Conservation (phyloP, 306 rosid genomes). For the Rosa multiflora region DNA sequence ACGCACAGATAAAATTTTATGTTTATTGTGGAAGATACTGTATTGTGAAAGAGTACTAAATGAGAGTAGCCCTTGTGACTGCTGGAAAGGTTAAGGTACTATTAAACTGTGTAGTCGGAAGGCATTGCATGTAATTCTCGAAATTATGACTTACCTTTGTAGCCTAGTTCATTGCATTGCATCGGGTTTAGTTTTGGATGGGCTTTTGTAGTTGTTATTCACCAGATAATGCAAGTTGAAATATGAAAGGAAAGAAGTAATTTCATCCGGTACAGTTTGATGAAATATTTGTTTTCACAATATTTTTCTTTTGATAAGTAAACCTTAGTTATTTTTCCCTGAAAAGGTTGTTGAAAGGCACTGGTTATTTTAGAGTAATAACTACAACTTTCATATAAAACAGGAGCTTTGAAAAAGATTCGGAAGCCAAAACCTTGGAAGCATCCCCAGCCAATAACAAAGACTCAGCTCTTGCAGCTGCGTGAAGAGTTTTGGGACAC, state of each 20-base stretch:
- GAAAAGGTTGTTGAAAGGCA: conserved; percentile 13
- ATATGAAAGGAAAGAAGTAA: background rate
- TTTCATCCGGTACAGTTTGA: conserved; percentile 10
- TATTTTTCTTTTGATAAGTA: background rate
- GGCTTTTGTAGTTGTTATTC: background rate
- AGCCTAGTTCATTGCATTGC: background rate
- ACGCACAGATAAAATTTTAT: background rate
- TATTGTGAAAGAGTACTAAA: background rate
- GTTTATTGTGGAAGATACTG: background rate
- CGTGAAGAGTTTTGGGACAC: conserved; percentile 99
- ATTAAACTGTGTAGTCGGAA: background rate
- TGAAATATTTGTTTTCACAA: conserved; percentile 5
- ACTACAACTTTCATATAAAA: conserved; percentile 18
- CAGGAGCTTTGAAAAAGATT: conserved; percentile 73
- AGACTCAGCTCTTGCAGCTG: conserved; percentile 78
- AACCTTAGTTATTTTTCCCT: background rate
- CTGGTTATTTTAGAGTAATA: conserved; percentile 19
- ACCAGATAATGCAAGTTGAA: background rate
- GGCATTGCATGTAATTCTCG: conserved; percentile 2
- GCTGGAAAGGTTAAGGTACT: background rate
- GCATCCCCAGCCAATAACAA: conserved; percentile 95
- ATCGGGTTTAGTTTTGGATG: background rate
- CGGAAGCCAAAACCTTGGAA: conserved; percentile 99
- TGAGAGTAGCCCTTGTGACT: background rate
- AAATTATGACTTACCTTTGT: background rate